phyloP scores from a whole-genome alignment of 345 rosid species.

The Hevea brasiliensis region DNA sequence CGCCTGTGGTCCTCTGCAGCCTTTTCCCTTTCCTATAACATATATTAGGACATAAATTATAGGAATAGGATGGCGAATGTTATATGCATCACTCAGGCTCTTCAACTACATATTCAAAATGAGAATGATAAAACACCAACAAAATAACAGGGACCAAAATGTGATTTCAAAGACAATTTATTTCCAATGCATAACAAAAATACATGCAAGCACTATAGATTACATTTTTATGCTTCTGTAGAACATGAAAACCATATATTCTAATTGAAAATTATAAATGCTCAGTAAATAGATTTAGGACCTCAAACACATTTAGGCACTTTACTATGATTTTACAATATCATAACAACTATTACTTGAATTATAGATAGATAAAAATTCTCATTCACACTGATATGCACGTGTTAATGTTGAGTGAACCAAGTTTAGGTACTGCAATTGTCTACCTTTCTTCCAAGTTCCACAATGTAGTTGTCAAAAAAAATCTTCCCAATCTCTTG shows the following conservation, averaged over 20 bases:
- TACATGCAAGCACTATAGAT: neutral
- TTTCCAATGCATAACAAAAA: neutral
- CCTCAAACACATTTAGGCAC: neutral
- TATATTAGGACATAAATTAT: neutral
- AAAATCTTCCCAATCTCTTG: slow-evolving; percentile 90
- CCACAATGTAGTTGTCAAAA: slow-evolving; percentile 79
- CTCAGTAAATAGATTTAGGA: neutral
- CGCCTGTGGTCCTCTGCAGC: slow-evolving; percentile 75
- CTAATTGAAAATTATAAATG: neutral
- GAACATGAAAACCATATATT: neutral
- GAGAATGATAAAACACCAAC: neutral
- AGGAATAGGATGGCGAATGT: neutral
- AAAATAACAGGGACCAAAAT: neutral
- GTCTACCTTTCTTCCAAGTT: slow-evolving; percentile 88
- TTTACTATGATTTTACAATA: neutral
- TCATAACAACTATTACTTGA: neutral
- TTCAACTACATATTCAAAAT: neutral
- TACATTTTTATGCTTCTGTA: neutral
- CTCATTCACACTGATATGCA: neutral
- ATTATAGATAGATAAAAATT: neutral
- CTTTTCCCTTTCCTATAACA: slow-evolving; percentile 77
- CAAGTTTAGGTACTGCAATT: neutral
- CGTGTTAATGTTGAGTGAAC: neutral
- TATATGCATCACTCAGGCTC: neutral
- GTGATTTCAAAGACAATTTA: neutral